Evolutionary conservation across 129 eudicot genomes (phyloP).

Genomic region (Glebionis coronaria): DNA sequence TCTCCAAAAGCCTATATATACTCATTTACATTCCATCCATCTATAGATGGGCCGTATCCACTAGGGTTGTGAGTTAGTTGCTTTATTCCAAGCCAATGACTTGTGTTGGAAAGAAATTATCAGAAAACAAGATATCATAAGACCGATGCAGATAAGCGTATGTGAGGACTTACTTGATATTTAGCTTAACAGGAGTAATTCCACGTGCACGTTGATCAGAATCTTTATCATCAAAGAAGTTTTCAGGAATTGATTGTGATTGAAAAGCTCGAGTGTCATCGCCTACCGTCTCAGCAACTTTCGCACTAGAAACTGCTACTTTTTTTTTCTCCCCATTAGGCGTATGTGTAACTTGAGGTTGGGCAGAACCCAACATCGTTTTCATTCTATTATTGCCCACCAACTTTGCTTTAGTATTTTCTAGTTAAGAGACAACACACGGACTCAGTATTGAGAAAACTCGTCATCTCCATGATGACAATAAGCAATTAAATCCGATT

Average conservation of each 20-base stretch:
- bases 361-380: conserved; percentile 26
- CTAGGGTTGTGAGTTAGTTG: no score
- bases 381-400: conserved; percentile 27
- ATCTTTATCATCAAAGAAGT: conserved; percentile 89
- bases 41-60: no score
- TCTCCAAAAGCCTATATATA: no score
- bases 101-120: conserved; percentile 7
- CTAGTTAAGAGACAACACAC: conserved; percentile 19
- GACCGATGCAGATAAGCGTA: conserved; percentile 7
- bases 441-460: conserved; percentile 14
- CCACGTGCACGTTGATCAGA: conserved; percentile 98
- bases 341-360: no score
- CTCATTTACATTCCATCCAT: no score
- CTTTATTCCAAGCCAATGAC: conserved; percentile 2
- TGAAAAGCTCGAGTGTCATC: conserved; percentile 41
- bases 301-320: conserved; percentile 28
- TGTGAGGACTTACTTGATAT: conserved; percentile 61
- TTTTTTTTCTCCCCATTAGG: conserved; percentile 18
- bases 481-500: not conserved
- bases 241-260: conserved; percentile 68
- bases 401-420: conserved; percentile 33
- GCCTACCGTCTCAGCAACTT: conserved; percentile 22
- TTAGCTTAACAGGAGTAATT: conserved; percentile 74
- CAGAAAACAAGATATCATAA: conserved; percentile 9
- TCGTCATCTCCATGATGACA: not conserved